Base-by-base conservation (phyloP, 106 monocot genomes). In the Allium sativum region DNA sequence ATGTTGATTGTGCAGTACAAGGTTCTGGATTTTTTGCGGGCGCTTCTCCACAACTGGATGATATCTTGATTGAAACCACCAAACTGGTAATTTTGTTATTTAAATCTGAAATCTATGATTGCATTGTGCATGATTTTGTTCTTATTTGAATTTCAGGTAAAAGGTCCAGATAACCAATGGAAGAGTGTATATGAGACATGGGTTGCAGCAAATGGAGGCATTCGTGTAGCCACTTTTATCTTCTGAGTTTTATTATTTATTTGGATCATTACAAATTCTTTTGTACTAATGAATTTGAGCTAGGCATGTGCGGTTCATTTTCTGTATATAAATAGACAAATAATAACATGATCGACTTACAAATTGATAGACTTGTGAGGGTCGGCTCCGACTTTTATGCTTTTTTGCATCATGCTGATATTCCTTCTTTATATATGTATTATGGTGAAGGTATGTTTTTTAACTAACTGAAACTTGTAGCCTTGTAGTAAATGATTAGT, bases 1-100 rank as follows among this genome's bases (percentile, higher is more conserved):
- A 98, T 74, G 82, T 98, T 18, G 96, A 98, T 67, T 87, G 84
- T 71, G 91, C 91, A 5, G 96, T 98, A 54, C 82, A 84, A 70
- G 96, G 96, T 7, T 66, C 78, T 16, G 96, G 91, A 8, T 85
- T 98, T 63, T 79, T 80, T 80, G 84, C 82, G 58, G 46, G 65
- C 66, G 68, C 79, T 42, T 82, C 84, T 58, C 96, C 96, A 18
- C 96, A 98, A 63, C 64, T 98, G 46, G 96, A 98, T 68, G 66
- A 78, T 20, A 79, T 98, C 16, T 58, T 98, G 51, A 21, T 75
- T 71, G 82, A 87, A 70, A 76, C 80, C 41, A 91, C 76, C 61
- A 79, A 84, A 44, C 70, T 85, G 84, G 96, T 91, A 74, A 48
- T 2, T 15, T 19, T 61, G 44, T 17, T 59, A 59, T 59, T 40